Evolutionary conservation across 2,329 filamentous ascomycete genomes (phyloP).

Genomic region (Pochonia chlamydosporia): DNA sequence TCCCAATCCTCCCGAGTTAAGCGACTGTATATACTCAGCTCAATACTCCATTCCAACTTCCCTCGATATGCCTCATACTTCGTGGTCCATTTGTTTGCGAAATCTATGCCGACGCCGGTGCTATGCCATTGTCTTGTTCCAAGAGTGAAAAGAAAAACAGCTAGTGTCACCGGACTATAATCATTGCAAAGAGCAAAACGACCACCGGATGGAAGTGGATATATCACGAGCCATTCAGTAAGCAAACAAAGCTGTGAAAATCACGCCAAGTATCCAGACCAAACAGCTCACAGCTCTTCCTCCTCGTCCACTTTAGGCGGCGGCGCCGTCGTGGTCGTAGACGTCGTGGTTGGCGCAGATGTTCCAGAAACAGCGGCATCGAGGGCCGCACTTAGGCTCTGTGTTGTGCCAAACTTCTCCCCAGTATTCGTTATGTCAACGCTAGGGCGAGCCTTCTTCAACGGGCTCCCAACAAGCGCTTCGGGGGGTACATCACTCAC

Average conservation of each 20-base stretch:
- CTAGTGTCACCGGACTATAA: neutral
- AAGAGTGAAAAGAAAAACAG: neutral
- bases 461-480: slow-evolving; percentile 58
- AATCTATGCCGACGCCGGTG: neutral
- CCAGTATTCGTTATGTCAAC: slow-evolving; percentile 22
- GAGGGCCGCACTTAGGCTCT: slow-evolving; percentile 29
- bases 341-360: slow-evolving; percentile 13
- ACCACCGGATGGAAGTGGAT: neutral
- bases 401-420: slow-evolving; percentile 21
- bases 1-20: neutral
- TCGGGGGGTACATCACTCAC: slow-evolving; percentile 26
- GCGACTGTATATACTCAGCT: neutral
- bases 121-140: neutral
- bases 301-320: slow-evolving; percentile 27
- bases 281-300: slow-evolving; percentile 32
- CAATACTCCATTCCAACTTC: neutral
- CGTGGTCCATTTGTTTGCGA: neutral
- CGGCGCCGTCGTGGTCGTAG: slow-evolving; percentile 15
- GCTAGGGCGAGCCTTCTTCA: slow-evolving; percentile 70
- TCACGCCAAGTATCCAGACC: neutral
- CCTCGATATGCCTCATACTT: neutral
- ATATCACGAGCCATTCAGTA: neutral
- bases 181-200: neutral
- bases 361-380: slow-evolving; percentile 22
- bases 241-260: neutral